Evolutionary conservation across 2,329 filamentous ascomycete species (phyloP).

Genomic region (Polytolypa hystricis): DNA sequence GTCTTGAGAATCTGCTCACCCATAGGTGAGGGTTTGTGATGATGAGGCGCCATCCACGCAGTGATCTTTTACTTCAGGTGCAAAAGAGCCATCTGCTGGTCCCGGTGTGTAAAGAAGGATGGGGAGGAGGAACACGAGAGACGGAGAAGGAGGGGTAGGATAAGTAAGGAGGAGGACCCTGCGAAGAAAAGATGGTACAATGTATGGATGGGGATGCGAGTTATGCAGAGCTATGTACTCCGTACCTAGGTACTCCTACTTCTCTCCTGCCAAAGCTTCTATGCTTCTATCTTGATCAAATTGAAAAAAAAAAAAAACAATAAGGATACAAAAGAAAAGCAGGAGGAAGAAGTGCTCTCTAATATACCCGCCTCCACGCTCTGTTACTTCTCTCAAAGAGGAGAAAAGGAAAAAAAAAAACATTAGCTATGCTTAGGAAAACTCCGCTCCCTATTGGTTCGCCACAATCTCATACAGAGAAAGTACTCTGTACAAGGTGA

Average conservation of each 20-base stretch:
- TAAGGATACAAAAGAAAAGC: not conserved
- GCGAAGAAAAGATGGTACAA: not conserved
- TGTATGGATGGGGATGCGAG: not conserved
- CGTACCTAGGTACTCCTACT: too few relatives aligned
- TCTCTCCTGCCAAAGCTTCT: too few relatives aligned
- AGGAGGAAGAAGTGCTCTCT: not conserved
- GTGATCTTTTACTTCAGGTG: constrained; percentile 29
- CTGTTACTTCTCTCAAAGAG: too few relatives aligned
- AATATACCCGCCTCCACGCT: not conserved
- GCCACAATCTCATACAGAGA: too few relatives aligned
- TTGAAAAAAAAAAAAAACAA: not conserved
- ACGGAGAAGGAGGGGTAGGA: too few relatives aligned
- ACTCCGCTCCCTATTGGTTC: too few relatives aligned
- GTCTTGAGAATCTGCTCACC: constrained; percentile 11
- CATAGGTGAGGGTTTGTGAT: constrained; percentile 7
- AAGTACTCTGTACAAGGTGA: too few relatives aligned
- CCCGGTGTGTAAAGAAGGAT: not conserved
- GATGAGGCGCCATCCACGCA: constrained; percentile 13
- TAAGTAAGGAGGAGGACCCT: too few relatives aligned
- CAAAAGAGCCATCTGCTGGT: constrained; percentile 25
- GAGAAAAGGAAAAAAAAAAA: too few relatives aligned
- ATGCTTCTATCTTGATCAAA: too few relatives aligned
- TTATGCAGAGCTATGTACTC: too few relatives aligned
- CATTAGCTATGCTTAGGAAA: too few relatives aligned
- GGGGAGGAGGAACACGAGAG: not conserved